These are phyloP conservation scores for Amaranthus tricolor DNA, from an alignment of 179 eudicot species.

Conservation along the genomic window DNA sequence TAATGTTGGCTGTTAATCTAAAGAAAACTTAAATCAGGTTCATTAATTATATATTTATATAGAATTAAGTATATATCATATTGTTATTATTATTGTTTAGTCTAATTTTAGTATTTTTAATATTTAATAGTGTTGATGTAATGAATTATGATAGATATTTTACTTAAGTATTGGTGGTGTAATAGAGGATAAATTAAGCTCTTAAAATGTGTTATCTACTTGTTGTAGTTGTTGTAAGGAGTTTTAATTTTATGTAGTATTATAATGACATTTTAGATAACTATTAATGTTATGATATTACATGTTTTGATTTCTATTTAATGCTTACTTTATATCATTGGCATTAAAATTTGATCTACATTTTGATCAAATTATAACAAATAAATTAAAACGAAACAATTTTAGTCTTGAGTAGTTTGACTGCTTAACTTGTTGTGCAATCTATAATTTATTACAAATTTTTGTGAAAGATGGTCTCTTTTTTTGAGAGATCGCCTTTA, in stretches of 20 bases:
- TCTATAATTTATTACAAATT: no score
- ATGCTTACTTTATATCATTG: no score
- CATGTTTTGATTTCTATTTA: no score
- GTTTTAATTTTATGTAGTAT: neutral
- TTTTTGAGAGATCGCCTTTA: no score
- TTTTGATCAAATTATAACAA: no score
- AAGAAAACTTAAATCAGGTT: neutral
- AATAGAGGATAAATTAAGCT: neutral
- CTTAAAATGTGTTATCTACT: neutral
- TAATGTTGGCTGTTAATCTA: slow-evolving; percentile 10
- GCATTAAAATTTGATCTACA: no score
- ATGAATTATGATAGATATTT: neutral
- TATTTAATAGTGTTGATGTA: neutral
- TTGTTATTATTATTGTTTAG: neutral
- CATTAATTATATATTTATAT: neutral
- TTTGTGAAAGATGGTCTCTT: no score
- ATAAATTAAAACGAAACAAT: no score
- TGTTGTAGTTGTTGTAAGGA: neutral
- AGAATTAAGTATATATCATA: neutral
- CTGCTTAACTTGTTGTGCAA: no score
- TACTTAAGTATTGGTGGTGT: neutral
- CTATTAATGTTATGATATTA: no score
- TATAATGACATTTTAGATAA: neutral
- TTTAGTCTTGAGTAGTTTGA: no score
- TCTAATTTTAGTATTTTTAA: no score